Conservation (phyloP, 2,329 filamentous ascomycete species). For the Phialophora tarda region DNA sequence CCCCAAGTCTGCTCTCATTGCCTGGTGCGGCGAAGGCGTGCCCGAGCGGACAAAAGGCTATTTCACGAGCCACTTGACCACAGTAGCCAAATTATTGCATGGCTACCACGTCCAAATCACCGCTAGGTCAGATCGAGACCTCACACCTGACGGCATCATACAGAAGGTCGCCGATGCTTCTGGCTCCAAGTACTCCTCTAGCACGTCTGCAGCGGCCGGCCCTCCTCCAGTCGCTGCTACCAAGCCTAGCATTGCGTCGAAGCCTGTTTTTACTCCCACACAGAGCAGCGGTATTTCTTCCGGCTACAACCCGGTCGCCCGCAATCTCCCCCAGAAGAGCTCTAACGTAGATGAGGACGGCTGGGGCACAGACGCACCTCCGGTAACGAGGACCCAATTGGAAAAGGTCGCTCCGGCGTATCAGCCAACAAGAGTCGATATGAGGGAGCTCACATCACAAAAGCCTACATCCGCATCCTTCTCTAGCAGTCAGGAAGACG, state of each 20-base stretch:
- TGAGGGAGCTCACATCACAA: conserved; percentile 80
- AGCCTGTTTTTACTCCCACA: conserved; percentile 90
- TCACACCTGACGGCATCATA: conserved; percentile 85
- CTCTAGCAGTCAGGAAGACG: conserved; percentile 55
- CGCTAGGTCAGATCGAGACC: conserved; percentile 85
- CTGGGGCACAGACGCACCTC: conserved; percentile 95
- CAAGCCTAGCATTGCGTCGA: conserved; percentile 71
- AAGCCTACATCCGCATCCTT: conserved; percentile 68
- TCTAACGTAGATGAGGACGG: conserved; percentile 75
- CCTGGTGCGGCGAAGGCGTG: conserved; percentile 96
- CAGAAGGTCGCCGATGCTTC: conserved; percentile 95
- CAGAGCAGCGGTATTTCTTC: conserved; percentile 58
- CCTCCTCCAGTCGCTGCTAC: conserved; percentile 61
- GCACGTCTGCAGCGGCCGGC: conserved; percentile 62
- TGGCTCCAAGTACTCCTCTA: conserved; percentile 87
- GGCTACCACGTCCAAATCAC: conserved; percentile 98
- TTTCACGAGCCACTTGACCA: conserved; percentile 90
- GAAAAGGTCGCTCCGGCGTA: conserved; percentile 94
- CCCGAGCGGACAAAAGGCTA: conserved; percentile 99
- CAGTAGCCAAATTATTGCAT: conserved; percentile 89
- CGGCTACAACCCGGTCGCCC: conserved; percentile 70
- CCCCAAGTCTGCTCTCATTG: conserved; percentile 90
- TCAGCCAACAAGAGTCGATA: conserved; percentile 93
- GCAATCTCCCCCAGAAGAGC: conserved; percentile 53
- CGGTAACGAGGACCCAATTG: conserved; percentile 80